Base-by-base conservation (phyloP, 1,284 basidiomycete genomes). In the Schizophyllum amplum region DNA sequence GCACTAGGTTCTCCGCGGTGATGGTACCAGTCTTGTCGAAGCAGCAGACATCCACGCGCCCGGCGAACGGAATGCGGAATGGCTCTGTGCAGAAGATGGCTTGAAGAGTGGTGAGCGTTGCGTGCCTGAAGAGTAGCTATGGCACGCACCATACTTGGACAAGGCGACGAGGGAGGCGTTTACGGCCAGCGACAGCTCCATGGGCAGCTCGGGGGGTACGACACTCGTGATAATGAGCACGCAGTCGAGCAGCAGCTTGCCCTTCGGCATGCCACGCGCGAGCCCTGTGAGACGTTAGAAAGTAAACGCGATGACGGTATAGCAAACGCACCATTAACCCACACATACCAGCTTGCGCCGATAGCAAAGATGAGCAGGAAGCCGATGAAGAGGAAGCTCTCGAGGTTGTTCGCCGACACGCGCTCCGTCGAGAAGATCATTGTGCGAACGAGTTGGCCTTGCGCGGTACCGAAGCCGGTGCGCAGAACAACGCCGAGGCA, bases 11-110 rank as follows among this genome's bases (percentile, higher is more conserved):
- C 70, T 97, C 94, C 0, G 92, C 92, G 0, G 94, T 98, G 62
- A 98, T 96, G 0, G 94, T 98, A 26, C 94, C 95, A 0, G 94
- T 98, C 79, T 98, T 98, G 75, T 98, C 94, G 65, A 98, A 98
- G 72, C 95, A 98, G 71, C 94, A 98, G 11, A 98, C 89, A 64
- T 98, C 94, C 5, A 98, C 93, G 25, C 92, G 83, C 5, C 95
- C 94, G 9, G 94, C 94, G 60, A 79, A 90, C 0, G 95, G 94
- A 63, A 98, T 98, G 24, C 95, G 84, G 83, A 98, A 98, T 0
- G 94, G 94, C 67, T 98, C 94, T 11, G 94, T 98, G 69, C 94
- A 98, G 75, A 95, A 98, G 60, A 98, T 98, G 6, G 94, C 94
- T 94, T 61, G 17, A 58, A 55, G 26, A 50, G 24, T 20, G 6